phyloP scores from a whole-genome alignment of 2,329 filamentous ascomycete genomes.

The Thielaviopsis punctulata region DNA sequence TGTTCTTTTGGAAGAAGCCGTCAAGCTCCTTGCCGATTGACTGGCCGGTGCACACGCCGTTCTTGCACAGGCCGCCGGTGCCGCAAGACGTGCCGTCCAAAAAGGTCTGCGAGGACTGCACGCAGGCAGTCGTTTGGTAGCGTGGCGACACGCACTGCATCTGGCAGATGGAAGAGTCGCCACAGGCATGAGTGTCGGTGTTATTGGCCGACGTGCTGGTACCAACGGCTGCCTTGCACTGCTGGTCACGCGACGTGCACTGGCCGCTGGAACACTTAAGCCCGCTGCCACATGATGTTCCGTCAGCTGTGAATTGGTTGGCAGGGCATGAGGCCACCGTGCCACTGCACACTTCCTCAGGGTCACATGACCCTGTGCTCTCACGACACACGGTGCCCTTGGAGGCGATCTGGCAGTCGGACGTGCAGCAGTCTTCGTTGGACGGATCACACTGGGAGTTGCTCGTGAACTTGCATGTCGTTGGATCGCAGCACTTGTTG shows the following conservation, averaged over 20 bases:
- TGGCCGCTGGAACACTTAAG: slow-evolving; percentile 79
- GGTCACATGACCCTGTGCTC: slow-evolving; percentile 69
- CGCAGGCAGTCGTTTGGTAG: slow-evolving; percentile 49
- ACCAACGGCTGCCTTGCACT: slow-evolving; percentile 76
- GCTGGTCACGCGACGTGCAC: slow-evolving; percentile 78
- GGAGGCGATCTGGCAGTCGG: slow-evolving; percentile 47
- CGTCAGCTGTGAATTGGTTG: slow-evolving; percentile 55
- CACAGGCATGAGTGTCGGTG: slow-evolving; percentile 67
- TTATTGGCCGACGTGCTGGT: slow-evolving; percentile 51
- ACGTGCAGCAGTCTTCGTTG: slow-evolving; percentile 69
- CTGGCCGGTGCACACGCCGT: slow-evolving; percentile 60
- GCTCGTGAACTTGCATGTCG: slow-evolving; percentile 67
- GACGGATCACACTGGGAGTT: slow-evolving; percentile 61
- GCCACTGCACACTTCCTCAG: slow-evolving; percentile 68
- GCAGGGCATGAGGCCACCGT: slow-evolving; percentile 53
- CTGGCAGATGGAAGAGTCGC: slow-evolving; percentile 41
- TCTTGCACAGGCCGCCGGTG: slow-evolving; percentile 61
- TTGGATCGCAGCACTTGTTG: slow-evolving; percentile 70
- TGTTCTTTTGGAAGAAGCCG: slow-evolving; percentile 62
- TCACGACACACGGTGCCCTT: slow-evolving; percentile 61
- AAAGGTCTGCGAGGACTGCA: slow-evolving; percentile 74
- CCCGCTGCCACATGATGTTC: slow-evolving; percentile 48
- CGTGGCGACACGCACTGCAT: slow-evolving; percentile 59
- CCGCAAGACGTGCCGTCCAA: slow-evolving; percentile 78
- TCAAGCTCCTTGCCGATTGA: slow-evolving; percentile 52